Conservation (phyloP, 345 rosid genomes). For the Bruguiera sexangula region DNA sequence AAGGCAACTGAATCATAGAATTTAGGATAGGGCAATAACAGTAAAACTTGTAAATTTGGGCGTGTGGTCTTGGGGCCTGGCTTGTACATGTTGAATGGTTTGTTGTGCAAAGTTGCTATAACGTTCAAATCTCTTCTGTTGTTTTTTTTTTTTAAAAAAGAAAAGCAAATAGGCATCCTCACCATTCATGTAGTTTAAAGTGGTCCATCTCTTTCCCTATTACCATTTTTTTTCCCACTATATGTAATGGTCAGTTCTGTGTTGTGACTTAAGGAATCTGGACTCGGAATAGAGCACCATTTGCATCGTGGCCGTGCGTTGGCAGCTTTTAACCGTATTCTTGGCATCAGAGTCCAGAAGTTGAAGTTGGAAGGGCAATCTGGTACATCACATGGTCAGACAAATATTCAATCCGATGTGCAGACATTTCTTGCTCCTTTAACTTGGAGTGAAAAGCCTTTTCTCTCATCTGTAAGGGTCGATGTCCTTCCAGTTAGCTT, state of each 20-base stretch:
- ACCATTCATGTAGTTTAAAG: not conserved
- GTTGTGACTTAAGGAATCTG: slow-evolving; percentile 58
- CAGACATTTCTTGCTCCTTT: slow-evolving; percentile 86
- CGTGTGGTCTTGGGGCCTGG: not conserved
- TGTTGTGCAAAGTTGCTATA: not conserved
- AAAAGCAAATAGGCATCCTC: not conserved
- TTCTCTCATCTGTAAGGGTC: slow-evolving; percentile 78
- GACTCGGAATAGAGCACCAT: slow-evolving; percentile 82
- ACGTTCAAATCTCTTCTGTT: not conserved
- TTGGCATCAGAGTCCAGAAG: slow-evolving; percentile 63
- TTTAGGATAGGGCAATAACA: not conserved
- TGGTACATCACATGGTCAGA: slow-evolving; percentile 48
- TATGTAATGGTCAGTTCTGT: no score
- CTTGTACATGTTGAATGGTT: not conserved
- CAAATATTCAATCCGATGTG: slow-evolving; percentile 79
- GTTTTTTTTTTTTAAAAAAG: not conserved
- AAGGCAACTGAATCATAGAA: not conserved
- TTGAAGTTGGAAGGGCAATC: slow-evolving; percentile 62
- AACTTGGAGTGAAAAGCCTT: slow-evolving; percentile 56
- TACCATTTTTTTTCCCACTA: slow-evolving; percentile 10
- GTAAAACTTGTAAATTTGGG: not conserved
- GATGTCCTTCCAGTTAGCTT: slow-evolving; percentile 5
- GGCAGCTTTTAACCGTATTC: slow-evolving; percentile 86
- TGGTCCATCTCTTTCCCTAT: not conserved
- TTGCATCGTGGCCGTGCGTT: slow-evolving; percentile 97